These are phyloP conservation scores for Tulasnella sp. DNA, from an alignment of 768 basidiomycete genomes.

Conservation along the genomic window DNA sequence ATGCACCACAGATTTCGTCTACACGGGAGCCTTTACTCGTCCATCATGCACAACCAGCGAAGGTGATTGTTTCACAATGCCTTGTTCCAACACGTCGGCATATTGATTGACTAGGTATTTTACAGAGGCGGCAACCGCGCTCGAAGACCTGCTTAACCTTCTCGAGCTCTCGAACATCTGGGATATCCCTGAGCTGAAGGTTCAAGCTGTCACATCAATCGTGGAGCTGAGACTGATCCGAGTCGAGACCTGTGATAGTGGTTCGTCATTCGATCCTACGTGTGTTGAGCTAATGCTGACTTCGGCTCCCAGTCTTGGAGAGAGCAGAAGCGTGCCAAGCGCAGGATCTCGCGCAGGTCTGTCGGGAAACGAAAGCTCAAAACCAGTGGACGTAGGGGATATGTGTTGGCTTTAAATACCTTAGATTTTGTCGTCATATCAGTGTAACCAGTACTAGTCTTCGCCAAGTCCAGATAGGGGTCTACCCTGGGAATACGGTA, in stretches of 20 bases:
- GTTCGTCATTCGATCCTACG: not conserved
- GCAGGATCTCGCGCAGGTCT: not conserved
- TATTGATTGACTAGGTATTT: not conserved
- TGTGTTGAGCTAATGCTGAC: not conserved
- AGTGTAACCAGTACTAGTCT: no score
- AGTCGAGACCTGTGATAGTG: not conserved
- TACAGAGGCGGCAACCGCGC: not conserved
- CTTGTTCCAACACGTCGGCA: not conserved
- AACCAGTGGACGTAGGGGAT: not conserved
- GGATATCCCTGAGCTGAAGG: not conserved
- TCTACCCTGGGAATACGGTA: no score
- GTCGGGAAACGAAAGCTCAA: not conserved
- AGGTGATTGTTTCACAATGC: not conserved
- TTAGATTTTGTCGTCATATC: no score
- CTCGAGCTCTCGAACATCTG: not conserved
- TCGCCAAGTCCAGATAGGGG: no score
- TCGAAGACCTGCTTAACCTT: not conserved
- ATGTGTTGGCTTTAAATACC: no score
- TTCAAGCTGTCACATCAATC: not conserved
- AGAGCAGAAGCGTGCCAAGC: constrained; percentile 1
- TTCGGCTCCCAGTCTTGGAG: not conserved
- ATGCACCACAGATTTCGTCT: not conserved
- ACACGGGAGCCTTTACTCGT: not conserved
- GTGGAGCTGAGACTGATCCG: not conserved
- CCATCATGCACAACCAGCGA: not conserved